phyloP scores from a whole-genome alignment of 257 asterid species.

The Asclepias syriaca region DNA sequence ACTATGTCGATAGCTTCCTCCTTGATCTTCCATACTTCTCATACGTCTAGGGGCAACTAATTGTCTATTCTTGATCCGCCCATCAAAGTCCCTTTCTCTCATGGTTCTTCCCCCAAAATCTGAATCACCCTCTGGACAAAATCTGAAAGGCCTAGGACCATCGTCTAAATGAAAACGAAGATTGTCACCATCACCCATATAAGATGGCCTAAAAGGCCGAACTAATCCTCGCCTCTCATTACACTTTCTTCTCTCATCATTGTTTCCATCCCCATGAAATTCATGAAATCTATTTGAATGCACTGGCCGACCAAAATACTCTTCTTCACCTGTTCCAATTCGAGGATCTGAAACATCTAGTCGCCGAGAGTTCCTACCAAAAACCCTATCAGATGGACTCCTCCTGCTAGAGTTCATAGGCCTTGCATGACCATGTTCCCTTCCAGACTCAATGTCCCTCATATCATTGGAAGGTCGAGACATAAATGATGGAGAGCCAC shows the following conservation, averaged over 20 bases:
- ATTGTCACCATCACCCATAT: constrained; percentile 40
- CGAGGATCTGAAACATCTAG: constrained; percentile 50
- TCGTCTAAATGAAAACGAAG: constrained; percentile 50
- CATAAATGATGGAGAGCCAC: constrained; percentile 56
- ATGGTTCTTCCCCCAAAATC: constrained; percentile 60
- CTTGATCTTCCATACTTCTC: constrained; percentile 60
- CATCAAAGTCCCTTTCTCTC: constrained; percentile 78
- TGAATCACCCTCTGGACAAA: constrained; percentile 47
- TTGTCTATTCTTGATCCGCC: constrained; percentile 49
- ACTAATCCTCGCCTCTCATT: constrained; percentile 52
- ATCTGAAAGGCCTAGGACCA: constrained; percentile 59
- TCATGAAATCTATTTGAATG: constrained; percentile 40
- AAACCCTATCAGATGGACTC: constrained; percentile 42
- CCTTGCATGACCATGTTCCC: constrained; percentile 53
- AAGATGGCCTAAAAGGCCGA: constrained; percentile 52
- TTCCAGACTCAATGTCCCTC: constrained; percentile 52
- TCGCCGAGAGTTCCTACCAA: constrained; percentile 50
- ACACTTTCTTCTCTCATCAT: constrained; percentile 69
- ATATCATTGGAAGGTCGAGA: constrained; percentile 42
- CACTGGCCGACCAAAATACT: constrained; percentile 44
- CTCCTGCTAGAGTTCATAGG: constrained; percentile 48
- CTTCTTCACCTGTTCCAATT: constrained; percentile 51
- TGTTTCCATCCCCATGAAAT: constrained; percentile 41
- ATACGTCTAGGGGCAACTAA: constrained; percentile 39
- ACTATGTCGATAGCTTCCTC: constrained; percentile 46